Percentiles rank a stretch among this genome's conserved stretches.
Conservation (phyloP, 306 rosid genomes). For the Quillaja saponaria region DNA sequence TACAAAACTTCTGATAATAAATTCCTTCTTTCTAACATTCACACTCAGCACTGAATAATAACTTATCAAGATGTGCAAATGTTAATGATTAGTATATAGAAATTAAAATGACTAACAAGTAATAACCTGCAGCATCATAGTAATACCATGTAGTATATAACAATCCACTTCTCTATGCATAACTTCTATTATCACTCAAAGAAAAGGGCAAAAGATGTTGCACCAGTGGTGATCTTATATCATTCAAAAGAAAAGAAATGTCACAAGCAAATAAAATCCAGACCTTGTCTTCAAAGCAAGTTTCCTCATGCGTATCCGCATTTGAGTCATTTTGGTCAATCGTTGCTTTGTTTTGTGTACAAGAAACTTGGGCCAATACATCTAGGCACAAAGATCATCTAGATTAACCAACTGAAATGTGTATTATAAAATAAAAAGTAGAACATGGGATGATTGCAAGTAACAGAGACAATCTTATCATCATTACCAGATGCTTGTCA, state of each 20-base stretch:
- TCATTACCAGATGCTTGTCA: conserved; percentile 79
- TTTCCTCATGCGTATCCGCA: conserved; percentile 93
- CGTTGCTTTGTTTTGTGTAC: conserved; percentile 91
- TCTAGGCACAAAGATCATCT: conserved; percentile 42
- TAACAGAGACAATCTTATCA: neutral
- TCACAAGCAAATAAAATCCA: conserved; percentile 4
- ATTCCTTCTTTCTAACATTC: too few species aligned
- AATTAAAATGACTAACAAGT: too few species aligned
- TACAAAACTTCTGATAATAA: too few species aligned
- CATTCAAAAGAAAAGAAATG: neutral
- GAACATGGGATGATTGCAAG: conserved; percentile 1
- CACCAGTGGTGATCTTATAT: too few species aligned
- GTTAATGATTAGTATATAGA: too few species aligned
- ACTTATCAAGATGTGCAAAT: too few species aligned
- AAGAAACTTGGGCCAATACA: conserved; percentile 94
- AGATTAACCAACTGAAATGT: conserved; percentile 19
- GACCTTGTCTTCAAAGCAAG: conserved; percentile 90
- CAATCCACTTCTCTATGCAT: too few species aligned
- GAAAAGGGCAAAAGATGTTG: too few species aligned
- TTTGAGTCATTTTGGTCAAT: conserved; percentile 90
- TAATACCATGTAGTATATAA: too few species aligned
- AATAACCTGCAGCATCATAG: too few species aligned
- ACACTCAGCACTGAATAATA: too few species aligned
- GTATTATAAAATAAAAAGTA: conserved; percentile 12
- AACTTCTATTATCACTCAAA: too few species aligned